Evolutionary conservation across 2,329 filamentous ascomycete genomes (phyloP).

Genomic region (Diaporthe sp.): DNA sequence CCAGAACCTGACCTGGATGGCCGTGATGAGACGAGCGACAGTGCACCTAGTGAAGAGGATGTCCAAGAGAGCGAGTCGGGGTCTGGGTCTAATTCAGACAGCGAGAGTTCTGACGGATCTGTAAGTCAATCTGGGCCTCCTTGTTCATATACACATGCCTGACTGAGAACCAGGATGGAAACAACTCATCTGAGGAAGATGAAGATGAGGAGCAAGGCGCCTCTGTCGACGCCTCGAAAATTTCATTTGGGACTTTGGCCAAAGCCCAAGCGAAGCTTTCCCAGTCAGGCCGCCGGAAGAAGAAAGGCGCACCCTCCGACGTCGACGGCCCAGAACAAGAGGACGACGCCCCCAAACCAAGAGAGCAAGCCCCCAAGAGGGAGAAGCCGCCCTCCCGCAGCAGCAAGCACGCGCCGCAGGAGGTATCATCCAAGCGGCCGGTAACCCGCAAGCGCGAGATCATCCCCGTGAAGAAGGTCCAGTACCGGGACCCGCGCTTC

Average conservation of each 20-base stretch:
- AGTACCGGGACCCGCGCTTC: constrained; percentile 88
- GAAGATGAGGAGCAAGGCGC: constrained; percentile 52
- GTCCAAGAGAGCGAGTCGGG: constrained; percentile 35
- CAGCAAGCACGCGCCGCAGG: constrained; percentile 91
- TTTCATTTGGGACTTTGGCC: constrained; percentile 92
- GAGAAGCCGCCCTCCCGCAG: constrained; percentile 48
- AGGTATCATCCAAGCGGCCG: constrained; percentile 85
- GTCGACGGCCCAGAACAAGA: constrained; percentile 48
- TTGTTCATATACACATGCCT: neutral
- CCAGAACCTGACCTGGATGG: constrained; percentile 59
- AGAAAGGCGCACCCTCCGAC: constrained; percentile 43
- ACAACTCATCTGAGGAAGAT: constrained; percentile 49
- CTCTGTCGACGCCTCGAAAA: constrained; percentile 65
- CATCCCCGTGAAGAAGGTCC: constrained; percentile 69
- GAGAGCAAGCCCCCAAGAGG: constrained; percentile 50
- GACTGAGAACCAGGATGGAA: constrained; percentile 47
- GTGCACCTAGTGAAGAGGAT: constrained; percentile 47
- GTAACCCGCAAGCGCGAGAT: constrained; percentile 87
- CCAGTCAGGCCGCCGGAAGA: constrained; percentile 47
- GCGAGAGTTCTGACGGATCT: neutral
- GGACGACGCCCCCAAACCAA: constrained; percentile 45
- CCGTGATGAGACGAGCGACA: constrained; percentile 49
- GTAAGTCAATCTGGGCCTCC: constrained; percentile 4
- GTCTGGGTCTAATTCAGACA: constrained; percentile 17
- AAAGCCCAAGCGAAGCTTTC: constrained; percentile 83